phyloP scores from a whole-genome alignment of 2,329 filamentous ascomycete species.

The Diaporthe longicolla region DNA sequence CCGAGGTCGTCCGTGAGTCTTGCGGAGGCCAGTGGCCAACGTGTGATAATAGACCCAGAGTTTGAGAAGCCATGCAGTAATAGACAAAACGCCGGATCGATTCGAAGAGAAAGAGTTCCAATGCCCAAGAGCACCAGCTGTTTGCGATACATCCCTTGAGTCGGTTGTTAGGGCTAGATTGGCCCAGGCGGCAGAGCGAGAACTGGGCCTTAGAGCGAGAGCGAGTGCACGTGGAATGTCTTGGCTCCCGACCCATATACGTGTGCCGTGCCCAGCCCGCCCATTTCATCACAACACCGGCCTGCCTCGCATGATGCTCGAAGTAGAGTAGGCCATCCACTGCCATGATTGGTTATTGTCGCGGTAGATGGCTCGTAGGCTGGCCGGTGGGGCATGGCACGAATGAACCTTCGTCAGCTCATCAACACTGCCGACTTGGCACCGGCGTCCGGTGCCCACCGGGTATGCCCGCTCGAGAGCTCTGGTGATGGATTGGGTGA shows the following conservation, averaged over 20 bases:
- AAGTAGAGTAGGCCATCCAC: background rate
- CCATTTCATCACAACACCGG: background rate
- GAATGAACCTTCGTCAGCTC: constrained; percentile 29
- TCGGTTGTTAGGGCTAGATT: background rate
- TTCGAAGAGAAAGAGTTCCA: background rate
- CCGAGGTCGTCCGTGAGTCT: background rate
- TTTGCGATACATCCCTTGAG: background rate
- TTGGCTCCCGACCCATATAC: background rate
- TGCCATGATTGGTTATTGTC: background rate
- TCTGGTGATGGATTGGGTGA: constrained; percentile 2
- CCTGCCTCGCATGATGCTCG: background rate
- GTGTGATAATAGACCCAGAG: background rate
- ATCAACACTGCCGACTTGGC: background rate
- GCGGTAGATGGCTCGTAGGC: background rate
- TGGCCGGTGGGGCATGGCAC: constrained; percentile 12
- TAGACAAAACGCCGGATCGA: no score
- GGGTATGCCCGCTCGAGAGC: background rate
- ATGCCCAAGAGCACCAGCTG: background rate
- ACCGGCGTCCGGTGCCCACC: background rate
- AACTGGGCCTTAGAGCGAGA: background rate
- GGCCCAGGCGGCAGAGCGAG: background rate
- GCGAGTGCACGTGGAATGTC: background rate
- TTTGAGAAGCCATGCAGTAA: no score
- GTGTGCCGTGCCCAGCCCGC: background rate
- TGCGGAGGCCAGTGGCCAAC: no score